Conservation (phyloP, 352 stramenopile genomes). For the Phytopythium oedochilum region DNA sequence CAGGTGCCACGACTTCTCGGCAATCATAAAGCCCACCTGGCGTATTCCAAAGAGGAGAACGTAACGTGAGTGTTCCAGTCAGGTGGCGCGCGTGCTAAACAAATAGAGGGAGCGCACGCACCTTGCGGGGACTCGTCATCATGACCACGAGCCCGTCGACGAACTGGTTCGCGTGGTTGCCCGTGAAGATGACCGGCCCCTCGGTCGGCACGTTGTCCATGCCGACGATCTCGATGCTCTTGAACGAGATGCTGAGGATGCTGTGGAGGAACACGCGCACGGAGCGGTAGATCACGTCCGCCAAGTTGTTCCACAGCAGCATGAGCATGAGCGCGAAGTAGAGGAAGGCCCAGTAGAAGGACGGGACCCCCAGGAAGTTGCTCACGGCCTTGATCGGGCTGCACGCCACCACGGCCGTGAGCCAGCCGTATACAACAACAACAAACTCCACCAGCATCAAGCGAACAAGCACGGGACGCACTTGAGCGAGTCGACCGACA, state of each 20-base stretch:
- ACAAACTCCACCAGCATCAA: not conserved
- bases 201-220: slow-evolving; percentile 95
- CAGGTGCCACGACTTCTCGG: slow-evolving; percentile 94
- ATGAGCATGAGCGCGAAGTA: slow-evolving; percentile 60
- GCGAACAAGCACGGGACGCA: slow-evolving; percentile 25
- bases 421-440: not conserved
- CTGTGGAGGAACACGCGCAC: slow-evolving; percentile 95
- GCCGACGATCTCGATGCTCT: slow-evolving; percentile 95
- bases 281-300: slow-evolving; percentile 76
- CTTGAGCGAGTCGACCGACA: slow-evolving; percentile 86
- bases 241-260: slow-evolving; percentile 98
- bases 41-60: not conserved
- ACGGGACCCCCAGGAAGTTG: slow-evolving; percentile 60
- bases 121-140: slow-evolving; percentile 92
- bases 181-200: slow-evolving; percentile 96
- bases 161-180: slow-evolving; percentile 99
- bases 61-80: not conserved
- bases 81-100: too few species aligned
- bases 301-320: slow-evolving; percentile 70
- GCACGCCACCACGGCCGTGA: not conserved
- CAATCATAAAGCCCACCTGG: slow-evolving; percentile 95
- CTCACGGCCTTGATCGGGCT: slow-evolving; percentile 82
- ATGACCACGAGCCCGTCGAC: slow-evolving; percentile 96
- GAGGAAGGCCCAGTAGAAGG: slow-evolving; percentile 64
- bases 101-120: slow-evolving; percentile 9